A percentile compares a stretch with the other conserved stretches of the same genome.
These are phyloP conservation scores for Didymella segeticola DNA, from an alignment of 2,329 filamentous ascomycete genomes.

Conservation along the genomic window DNA sequence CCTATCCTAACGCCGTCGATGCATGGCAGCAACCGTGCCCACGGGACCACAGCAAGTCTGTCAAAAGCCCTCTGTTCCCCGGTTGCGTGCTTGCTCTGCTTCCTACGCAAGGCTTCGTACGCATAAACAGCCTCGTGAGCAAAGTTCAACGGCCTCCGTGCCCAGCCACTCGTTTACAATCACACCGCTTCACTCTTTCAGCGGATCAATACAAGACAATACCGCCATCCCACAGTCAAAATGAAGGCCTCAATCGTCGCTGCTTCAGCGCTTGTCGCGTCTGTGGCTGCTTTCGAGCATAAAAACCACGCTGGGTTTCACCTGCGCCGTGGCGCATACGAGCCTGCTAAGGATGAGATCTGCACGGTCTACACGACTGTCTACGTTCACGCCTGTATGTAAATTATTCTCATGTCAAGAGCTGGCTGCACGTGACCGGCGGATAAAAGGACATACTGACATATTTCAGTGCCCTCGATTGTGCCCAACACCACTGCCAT, in stretches of 20 bases:
- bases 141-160: slow-evolving; percentile 43
- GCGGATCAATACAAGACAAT: slow-evolving; percentile 65
- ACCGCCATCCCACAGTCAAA: slow-evolving; percentile 44
- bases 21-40: slow-evolving; percentile 19
- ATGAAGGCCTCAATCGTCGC: slow-evolving; percentile 79
- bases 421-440: background rate
- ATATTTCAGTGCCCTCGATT: slow-evolving; percentile 28
- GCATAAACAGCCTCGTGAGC: slow-evolving; percentile 43
- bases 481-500: slow-evolving; percentile 35
- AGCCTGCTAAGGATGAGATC: slow-evolving; percentile 59
- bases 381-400: slow-evolving; percentile 57
- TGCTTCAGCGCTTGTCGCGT: slow-evolving; percentile 63
- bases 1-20: slow-evolving; percentile 40
- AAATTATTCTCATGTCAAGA: background rate
- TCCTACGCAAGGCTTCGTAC: slow-evolving; percentile 44
- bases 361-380: slow-evolving; percentile 76
- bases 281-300: slow-evolving; percentile 66
- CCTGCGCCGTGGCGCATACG: slow-evolving; percentile 56
- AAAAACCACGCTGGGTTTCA: slow-evolving; percentile 69
- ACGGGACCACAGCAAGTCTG: slow-evolving; percentile 28
- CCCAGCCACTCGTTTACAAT: slow-evolving; percentile 46
- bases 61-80: slow-evolving; percentile 43
- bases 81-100: slow-evolving; percentile 23
- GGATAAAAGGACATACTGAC: no score
- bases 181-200: slow-evolving; percentile 81